A percentile compares a stretch with the other conserved stretches of the same genome.
phyloP scores from a whole-genome alignment of 306 rosid genomes.

The Albizia julibrissin region DNA sequence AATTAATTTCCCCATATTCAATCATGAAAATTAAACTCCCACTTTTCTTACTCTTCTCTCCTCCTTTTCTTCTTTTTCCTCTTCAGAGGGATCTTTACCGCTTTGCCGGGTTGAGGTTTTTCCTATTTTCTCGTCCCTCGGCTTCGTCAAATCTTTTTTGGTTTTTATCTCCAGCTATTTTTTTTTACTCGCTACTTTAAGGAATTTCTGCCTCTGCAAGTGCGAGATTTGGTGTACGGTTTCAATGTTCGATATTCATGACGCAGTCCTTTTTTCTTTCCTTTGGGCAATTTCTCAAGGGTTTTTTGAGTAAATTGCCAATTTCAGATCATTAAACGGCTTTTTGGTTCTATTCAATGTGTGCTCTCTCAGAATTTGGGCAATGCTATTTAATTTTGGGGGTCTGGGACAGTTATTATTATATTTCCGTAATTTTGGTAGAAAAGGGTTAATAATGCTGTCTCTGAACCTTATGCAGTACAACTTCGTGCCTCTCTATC shows the following conservation, averaged over 20 bases:
- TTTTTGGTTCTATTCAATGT: slow-evolving; percentile 27
- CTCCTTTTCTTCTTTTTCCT: not conserved
- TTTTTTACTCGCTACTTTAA: slow-evolving; percentile 29
- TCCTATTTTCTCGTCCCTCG: not conserved
- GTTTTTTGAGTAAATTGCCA: slow-evolving; percentile 31
- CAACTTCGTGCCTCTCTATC: slow-evolving; percentile 3
- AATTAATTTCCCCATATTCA: not conserved
- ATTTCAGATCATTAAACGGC: slow-evolving; percentile 28
- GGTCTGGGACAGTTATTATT: slow-evolving; percentile 19
- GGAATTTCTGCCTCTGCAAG: slow-evolving; percentile 34
- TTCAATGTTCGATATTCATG: slow-evolving; percentile 39
- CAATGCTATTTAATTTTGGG: slow-evolving; percentile 1
- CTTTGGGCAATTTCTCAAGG: slow-evolving; percentile 27
- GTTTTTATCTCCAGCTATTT: slow-evolving; percentile 26
- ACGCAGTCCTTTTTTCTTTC: slow-evolving; percentile 21
- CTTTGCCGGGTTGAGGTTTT: slow-evolving; percentile 27
- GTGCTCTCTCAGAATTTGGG: slow-evolving; percentile 23
- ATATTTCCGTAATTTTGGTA: slow-evolving; percentile 43
- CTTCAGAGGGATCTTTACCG: slow-evolving; percentile 22
- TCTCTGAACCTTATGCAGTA: not conserved
- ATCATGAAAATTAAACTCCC: not conserved
- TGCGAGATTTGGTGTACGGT: slow-evolving; percentile 41
- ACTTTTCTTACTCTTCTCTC: slow-evolving; percentile 20
- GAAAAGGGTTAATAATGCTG: slow-evolving; percentile 34
- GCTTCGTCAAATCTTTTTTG: slow-evolving; percentile 30